phyloP scores from a whole-genome alignment of 208 protist species.

The Leishmania mexicana region DNA sequence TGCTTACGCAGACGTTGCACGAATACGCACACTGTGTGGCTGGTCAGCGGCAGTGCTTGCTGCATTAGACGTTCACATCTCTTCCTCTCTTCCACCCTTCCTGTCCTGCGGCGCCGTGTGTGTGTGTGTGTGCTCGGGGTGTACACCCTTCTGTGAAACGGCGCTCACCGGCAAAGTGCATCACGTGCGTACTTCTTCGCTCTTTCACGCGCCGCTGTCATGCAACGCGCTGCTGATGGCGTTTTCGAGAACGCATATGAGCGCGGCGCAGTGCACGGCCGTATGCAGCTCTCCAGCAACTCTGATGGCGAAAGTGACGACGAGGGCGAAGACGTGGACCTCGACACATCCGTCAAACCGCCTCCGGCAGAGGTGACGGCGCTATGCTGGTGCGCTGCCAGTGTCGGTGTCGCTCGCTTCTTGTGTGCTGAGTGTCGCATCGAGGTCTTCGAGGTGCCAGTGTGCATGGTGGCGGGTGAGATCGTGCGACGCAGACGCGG shows the following conservation, averaged over 20 bases:
- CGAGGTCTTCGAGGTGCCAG: slow-evolving; percentile 54
- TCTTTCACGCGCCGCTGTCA: background rate
- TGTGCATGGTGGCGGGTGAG: slow-evolving; percentile 31
- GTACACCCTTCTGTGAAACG: background rate
- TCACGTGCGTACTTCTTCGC: background rate
- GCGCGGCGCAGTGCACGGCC: background rate
- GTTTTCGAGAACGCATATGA: background rate
- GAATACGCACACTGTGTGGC: background rate
- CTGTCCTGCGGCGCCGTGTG: background rate
- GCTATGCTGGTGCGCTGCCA: slow-evolving; percentile 27
- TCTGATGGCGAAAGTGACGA: background rate
- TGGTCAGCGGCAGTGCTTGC: background rate
- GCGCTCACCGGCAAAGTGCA: background rate
- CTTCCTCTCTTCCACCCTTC: background rate
- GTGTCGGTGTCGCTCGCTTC: slow-evolving; percentile 50
- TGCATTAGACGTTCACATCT: background rate
- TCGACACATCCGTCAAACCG: background rate
- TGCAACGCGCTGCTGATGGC: background rate
- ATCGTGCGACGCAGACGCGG: slow-evolving; percentile 17
- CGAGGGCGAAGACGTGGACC: background rate
- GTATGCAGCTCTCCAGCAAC: background rate
- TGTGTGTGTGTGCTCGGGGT: background rate
- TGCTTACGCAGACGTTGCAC: background rate
- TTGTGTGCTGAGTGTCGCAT: slow-evolving; percentile 42
- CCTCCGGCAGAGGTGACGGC: slow-evolving; percentile 13